Percentiles rank a stretch among this genome's conserved stretches.
Conservation (phyloP, 495 filamentous ascomycete genomes). For the Cercophora sp. region DNA sequence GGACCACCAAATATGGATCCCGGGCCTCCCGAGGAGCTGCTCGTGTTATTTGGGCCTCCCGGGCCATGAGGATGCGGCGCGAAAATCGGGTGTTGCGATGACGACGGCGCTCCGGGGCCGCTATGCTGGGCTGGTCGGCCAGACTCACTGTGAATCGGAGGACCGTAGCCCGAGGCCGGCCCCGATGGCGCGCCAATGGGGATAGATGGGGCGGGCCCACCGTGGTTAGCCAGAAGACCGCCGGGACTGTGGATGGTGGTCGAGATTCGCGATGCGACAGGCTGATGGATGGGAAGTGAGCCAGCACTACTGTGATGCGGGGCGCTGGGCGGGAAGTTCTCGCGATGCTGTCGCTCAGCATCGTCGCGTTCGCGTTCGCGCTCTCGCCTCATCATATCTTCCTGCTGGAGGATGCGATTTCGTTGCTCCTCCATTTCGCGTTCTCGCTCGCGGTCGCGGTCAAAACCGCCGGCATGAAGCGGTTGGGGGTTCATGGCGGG, state of each 20-base stretch:
- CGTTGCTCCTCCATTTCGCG: conserved; percentile 38
- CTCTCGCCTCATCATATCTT: conserved; percentile 29
- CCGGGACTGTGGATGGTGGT: conserved; percentile 83
- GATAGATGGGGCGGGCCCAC: conserved; percentile 52
- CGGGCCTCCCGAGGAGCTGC: conserved; percentile 32
- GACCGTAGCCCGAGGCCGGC: conserved; percentile 64
- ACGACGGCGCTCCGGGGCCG: conserved; percentile 58
- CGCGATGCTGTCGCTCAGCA: conserved; percentile 62
- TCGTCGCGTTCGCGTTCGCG: conserved; percentile 56
- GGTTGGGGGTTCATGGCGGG: conserved; percentile 42
- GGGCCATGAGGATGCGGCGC: conserved; percentile 49
- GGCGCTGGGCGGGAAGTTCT: conserved; percentile 53
- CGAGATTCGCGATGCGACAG: conserved; percentile 75
- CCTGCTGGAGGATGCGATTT: conserved; percentile 34
- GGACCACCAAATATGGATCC: conserved; percentile 45
- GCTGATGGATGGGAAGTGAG: conserved; percentile 84
- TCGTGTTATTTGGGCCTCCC: conserved; percentile 29
- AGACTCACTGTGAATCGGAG: conserved; percentile 57
- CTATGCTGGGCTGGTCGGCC: conserved; percentile 58
- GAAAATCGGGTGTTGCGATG: conserved; percentile 57
- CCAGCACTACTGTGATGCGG: conserved; percentile 80
- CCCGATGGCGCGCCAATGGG: conserved; percentile 61
- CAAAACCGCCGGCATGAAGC: conserved; percentile 36
- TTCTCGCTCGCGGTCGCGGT: conserved; percentile 34
- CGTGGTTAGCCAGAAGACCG: conserved; percentile 74